These are phyloP conservation scores for Boletus mariae DNA, from an alignment of 1,284 basidiomycete species.

Conservation along the genomic window DNA sequence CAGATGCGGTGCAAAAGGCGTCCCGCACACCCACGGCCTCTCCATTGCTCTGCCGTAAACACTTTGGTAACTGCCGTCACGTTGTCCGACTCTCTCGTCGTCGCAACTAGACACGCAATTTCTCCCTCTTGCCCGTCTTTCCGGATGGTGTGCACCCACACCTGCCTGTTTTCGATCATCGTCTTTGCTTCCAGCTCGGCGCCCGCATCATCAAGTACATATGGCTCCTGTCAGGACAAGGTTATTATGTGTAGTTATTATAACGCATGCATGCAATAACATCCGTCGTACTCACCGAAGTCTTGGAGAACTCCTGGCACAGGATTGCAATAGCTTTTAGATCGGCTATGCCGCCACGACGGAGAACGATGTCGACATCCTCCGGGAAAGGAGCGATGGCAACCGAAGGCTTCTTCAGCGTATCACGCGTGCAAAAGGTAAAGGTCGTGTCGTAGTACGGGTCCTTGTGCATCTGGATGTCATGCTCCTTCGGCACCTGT, in stretches of 20 bases:
- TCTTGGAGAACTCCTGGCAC: constrained; percentile 54
- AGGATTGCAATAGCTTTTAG: constrained; percentile 40
- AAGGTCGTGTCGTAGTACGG: constrained; percentile 65
- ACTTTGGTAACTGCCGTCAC: constrained; percentile 52
- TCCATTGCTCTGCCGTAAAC: constrained; percentile 40
- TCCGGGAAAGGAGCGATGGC: constrained; percentile 14
- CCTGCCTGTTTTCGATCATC: constrained; percentile 45
- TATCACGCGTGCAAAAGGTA: constrained; percentile 47
- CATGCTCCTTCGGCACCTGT: constrained; percentile 34
- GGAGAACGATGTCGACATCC: constrained; percentile 36
- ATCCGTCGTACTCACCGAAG: constrained; percentile 46
- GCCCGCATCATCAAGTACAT: constrained; percentile 40
- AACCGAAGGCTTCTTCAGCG: constrained; percentile 33
- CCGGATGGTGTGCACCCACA: constrained; percentile 58
- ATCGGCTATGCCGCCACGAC: constrained; percentile 45
- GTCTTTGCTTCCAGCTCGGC: constrained; percentile 50
- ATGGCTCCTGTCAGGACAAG: constrained; percentile 45
- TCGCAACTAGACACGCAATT: constrained; percentile 64
- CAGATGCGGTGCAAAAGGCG: constrained; percentile 44
- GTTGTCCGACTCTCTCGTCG: constrained; percentile 39
- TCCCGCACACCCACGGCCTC: constrained; percentile 42
- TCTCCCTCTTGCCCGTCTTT: constrained; percentile 24
- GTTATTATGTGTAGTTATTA: background rate
- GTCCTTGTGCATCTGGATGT: constrained; percentile 25
- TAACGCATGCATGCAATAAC: background rate